Evolutionary conservation across 345 rosid species (phyloP), one percentile per base, ranked within the genome.

Genomic region (Linum trigynum): DNA sequence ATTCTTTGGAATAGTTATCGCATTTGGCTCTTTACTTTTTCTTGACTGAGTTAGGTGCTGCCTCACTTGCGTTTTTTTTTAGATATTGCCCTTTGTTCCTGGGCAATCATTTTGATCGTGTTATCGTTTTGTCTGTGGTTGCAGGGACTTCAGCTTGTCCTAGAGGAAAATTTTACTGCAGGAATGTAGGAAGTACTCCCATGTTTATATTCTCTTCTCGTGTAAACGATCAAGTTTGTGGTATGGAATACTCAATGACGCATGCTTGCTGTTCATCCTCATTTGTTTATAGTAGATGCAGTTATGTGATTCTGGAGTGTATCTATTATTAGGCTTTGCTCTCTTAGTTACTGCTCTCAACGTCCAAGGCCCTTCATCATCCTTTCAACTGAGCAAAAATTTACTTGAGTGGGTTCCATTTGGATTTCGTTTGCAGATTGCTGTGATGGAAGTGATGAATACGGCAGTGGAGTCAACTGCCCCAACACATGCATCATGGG

Each of bases 81-180:
- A 41, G 32, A 2, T 23, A 57, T 57, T 61, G 42, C 48, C 58
- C 9, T n/a, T 62, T 45, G 35, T 63, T 61, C 39, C 55, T 62
- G 32, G 15, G 17, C 56, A 43, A 15, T 73, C 38, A 61, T 58
- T 53, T 62, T 43, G 74, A 39, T 5, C 71, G 14, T 42, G 7
- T 56, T 71, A n/a, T 57, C 66, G 64, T 16, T 64, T 55, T 48
- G 66, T 11, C 53, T 61, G 39, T 67, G 32, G 67, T 61, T 73
- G 65, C 85, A 92, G 98, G 98, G 73, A 92, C 80, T 23, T 76
- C 92, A 56, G 89, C 89, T 68, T 86, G 92, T 70, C 87, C 87
- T 3, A 71, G 76, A 5, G 86, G 78, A 38, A 86, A 79, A 73
- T 86, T 86, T 72, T 84, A 86, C 62, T 86, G 89, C 74, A 74